Base-by-base conservation (phyloP, 2,329 filamentous ascomycete genomes). In the Zasmidium angulare region DNA sequence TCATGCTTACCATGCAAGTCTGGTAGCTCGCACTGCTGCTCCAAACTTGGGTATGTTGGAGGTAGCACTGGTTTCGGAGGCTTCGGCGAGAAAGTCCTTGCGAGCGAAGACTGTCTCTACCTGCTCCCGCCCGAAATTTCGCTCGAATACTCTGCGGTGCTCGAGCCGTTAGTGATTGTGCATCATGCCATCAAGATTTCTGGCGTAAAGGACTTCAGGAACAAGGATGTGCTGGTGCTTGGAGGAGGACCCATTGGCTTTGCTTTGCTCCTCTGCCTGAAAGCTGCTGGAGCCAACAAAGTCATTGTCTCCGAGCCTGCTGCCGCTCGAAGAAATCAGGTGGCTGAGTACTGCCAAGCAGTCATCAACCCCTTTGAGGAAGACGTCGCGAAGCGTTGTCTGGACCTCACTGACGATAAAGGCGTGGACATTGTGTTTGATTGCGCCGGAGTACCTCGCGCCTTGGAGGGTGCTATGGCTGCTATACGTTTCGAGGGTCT, bases 201-300 rank as follows among this genome's bases (percentile, higher is more conserved):
- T 11, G 59, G 59, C 3, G 36, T 66, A 4, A 26, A 36, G 1
- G 53, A 61, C 7, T 66, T 61, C 56, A 55, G 31, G 26, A 60
- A 60, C 1, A 63, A 54, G 19, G 56, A 59, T 31, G 58, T 65
- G n/a, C 40, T 69, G 23, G 63, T 69, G 4, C 19, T 69, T 3
- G 66, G 66, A 1, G 66, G 66, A 2, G 66, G 66, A 7, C 66
- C 66, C 10, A 66, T 67, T 40, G 66, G 66, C 2, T 63, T 69
- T 26, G 59, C 61, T 7, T 50, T 69, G 40, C 19, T 66, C 17
- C 60, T 61, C 46, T 60, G 63, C 36, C 36, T 69, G 10, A 58
- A 55, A 26, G 65, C 63, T 1, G 47, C 60, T 26, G 65, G 66
- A 6, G 59, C 57, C 2, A 46, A 53, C 2, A 56, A 54, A 40